Conservation (phyloP, 2,329 filamentous ascomycete species). For the Arthrobotrys sinensis region DNA sequence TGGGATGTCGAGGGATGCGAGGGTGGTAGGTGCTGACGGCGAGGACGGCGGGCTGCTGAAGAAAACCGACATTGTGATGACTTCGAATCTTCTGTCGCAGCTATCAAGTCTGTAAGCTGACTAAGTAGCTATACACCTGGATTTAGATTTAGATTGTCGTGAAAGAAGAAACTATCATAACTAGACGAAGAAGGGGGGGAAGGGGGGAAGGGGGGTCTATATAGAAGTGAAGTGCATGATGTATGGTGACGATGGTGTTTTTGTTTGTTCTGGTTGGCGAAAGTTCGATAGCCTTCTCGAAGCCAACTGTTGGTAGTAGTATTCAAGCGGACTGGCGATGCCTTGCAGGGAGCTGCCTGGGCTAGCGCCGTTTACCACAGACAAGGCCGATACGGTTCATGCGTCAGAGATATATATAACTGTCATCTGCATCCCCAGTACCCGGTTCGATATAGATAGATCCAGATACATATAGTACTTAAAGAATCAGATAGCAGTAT, state of each 20-base stretch:
- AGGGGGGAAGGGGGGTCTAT: not conserved
- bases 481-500: too few species aligned
- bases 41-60: conserved; percentile 43
- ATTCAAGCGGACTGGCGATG: conserved; percentile 18
- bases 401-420: too few species aligned
- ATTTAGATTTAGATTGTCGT: too few species aligned
- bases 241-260: not conserved
- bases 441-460: not conserved
- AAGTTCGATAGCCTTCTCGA: conserved; percentile 56
- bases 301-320: too few species aligned
- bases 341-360: not conserved
- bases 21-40: conserved; percentile 4
- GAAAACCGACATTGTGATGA: conserved; percentile 38
- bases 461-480: not conserved
- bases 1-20: conserved; percentile 14
- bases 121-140: too few species aligned
- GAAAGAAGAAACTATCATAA: too few species aligned
- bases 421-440: too few species aligned
- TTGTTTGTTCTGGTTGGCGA: conserved; percentile 5
- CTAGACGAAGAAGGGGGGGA: not conserved
- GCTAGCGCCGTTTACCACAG: not conserved
- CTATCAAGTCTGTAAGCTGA: too few species aligned
- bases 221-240: not conserved
- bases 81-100: too few species aligned
- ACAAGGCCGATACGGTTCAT: conserved; percentile 38